Base-by-base conservation (phyloP, 1,284 basidiomycete genomes). In the Puccinia coronata region DNA sequence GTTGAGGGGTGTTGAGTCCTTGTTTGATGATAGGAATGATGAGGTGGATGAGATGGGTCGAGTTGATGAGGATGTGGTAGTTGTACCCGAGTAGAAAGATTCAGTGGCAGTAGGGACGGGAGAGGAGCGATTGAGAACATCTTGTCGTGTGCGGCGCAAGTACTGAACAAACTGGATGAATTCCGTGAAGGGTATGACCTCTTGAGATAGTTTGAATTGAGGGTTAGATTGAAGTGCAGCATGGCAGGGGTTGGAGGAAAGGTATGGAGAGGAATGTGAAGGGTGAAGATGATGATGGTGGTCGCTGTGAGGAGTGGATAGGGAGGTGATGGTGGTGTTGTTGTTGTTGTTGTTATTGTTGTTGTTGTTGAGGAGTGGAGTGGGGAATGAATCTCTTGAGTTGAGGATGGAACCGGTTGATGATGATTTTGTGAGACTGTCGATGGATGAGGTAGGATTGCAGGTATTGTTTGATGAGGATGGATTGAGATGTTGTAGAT, bases 161-260 rank as follows among this genome's bases (percentile, higher is more conserved):
- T 98, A 93, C 0, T 89, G 88, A 63, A 98, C 87, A 85, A 98
- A 96, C 2, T 90, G 86, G 34, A 93, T 85, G 87, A 95, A 98
- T 85, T 99, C 96, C 83, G 91, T 88, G 85, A 94, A 98, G 0
- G 95, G 93, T 0, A 90, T 83, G 18, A 86, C 86, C 80, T 85
- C 85, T 34, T 65, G 28, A 4, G 61, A 76, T 5, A 63, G 23
- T 65, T 76, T 65, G 43, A 65, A 36, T 23, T 51, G 74, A 31
- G 49, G 31, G 23, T 3, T 36, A 20, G 71, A 36, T 20, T 20
- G 31, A 25, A 57, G 51, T 34, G 3, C 20, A 51, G 49, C 31
- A 11, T 25, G 20, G 51, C 23, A 14, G 23, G 49, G 20, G 43
- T 14, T 72, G 41, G 31, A 53, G 18, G 34, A 39, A n/a, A 36